These are phyloP conservation scores for Claviceps fusiformis DNA, from an alignment of 2,329 filamentous ascomycete species.

Conservation along the genomic window DNA sequence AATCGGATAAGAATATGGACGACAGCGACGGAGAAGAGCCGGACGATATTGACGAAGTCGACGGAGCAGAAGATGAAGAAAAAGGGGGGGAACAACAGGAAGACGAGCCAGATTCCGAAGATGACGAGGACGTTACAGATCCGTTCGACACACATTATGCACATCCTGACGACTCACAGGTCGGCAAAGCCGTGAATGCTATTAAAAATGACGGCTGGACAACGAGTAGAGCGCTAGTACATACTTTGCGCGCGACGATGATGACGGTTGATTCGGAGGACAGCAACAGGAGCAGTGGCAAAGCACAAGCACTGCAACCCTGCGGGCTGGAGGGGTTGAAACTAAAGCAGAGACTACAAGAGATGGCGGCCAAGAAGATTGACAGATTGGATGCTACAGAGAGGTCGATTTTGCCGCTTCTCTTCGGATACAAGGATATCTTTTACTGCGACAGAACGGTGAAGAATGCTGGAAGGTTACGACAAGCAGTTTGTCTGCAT, in stretches of 20 bases:
- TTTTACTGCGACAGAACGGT: conserved; percentile 61
- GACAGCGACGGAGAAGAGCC: conserved; percentile 26
- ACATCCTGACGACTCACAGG: conserved; percentile 45
- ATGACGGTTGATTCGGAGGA: conserved; percentile 29
- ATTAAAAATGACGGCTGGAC: conserved; percentile 38
- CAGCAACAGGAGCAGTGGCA: conserved; percentile 3
- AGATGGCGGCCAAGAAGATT: conserved; percentile 38
- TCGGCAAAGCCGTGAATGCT: conserved; percentile 39
- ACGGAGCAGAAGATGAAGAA: conserved; percentile 11
- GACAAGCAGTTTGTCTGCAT: conserved; percentile 66
- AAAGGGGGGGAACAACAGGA: conserved; percentile 9
- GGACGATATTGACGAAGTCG: conserved; percentile 13
- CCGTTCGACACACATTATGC: conserved; percentile 75
- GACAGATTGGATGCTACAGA: conserved; percentile 47
- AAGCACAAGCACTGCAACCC: conserved; percentile 17
- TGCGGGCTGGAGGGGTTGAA: conserved; percentile 51
- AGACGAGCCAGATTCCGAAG: conserved; percentile 27
- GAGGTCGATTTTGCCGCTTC: conserved; percentile 50
- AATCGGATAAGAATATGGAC: conserved; percentile 8
- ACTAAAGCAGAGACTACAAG: conserved; percentile 45
- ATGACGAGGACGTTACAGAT: conserved; percentile 44
- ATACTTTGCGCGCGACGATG: conserved; percentile 34
- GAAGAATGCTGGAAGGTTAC: conserved; percentile 53
- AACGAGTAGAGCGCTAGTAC: conserved; percentile 30
- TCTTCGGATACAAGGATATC: conserved; percentile 75